Conservation (phyloP, 2,329 filamentous ascomycete species). For the Fusarium mangiferae region DNA sequence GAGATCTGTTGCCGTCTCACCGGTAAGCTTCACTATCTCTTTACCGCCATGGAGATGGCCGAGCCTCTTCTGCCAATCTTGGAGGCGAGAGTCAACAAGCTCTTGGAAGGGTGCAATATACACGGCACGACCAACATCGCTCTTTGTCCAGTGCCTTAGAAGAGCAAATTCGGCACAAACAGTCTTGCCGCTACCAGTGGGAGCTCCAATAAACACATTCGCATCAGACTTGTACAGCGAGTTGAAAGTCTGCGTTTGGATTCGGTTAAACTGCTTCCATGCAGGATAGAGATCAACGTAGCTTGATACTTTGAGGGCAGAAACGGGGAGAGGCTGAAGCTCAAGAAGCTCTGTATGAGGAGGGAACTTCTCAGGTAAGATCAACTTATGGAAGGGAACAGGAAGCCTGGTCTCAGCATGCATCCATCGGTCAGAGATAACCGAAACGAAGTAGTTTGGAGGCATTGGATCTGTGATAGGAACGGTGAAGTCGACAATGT, state of each 20-base stretch:
- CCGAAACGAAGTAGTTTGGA: conserved; percentile 96
- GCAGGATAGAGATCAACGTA: conserved; percentile 83
- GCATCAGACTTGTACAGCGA: conserved; percentile 90
- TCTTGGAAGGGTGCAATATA: conserved; percentile 97
- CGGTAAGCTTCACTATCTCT: conserved; percentile 90
- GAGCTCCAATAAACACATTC: conserved; percentile 92
- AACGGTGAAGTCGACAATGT: conserved; percentile 95
- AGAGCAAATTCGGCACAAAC: conserved; percentile 95
- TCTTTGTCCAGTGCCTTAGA: conserved; percentile 80
- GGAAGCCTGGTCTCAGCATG: conserved; percentile 93
- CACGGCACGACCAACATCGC: conserved; percentile 75
- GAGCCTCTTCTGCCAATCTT: conserved; percentile 87
- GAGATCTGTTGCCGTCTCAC: conserved; percentile 90
- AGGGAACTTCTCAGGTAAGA: conserved; percentile 94
- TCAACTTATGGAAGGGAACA: conserved; percentile 93
- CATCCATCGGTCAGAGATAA: conserved; percentile 98
- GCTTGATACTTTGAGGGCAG: conserved; percentile 86
- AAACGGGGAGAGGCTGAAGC: conserved; percentile 88
- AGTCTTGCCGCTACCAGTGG: conserved; percentile 95
- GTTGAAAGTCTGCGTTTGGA: conserved; percentile 97
- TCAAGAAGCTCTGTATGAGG: conserved; percentile 93
- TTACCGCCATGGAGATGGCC: conserved; percentile 81
- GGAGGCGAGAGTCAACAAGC: conserved; percentile 81
- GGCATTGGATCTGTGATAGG: conserved; percentile 98
- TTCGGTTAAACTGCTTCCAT: conserved; percentile 93